Base-by-base conservation (phyloP, 768 basidiomycete species). In the Lactifluus pinguis region DNA sequence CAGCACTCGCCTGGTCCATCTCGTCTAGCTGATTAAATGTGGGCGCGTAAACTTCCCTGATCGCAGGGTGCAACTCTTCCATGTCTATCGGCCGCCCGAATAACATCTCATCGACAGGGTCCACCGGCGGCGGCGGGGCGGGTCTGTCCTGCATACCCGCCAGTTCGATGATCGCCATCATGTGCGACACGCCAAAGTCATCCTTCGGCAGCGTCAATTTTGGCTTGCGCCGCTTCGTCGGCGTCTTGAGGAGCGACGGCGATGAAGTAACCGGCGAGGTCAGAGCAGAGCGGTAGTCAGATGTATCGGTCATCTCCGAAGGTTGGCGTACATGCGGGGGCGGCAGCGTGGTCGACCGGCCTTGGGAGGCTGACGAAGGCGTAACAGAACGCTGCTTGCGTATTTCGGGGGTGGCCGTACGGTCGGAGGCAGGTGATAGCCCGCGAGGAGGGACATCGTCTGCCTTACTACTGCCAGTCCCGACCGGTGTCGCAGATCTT, bases 81-180 rank as follows among this genome's bases (percentile, higher is more conserved):
- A 83, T 60, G 64, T 89, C 81, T 45, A 89, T 57, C 14, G 78
- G 78, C 45, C 77, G 72, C 3, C 90, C 90, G 69, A 92, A 92
- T 55, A 92, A 65, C 70, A 88, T 67, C 63, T 84, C 86, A 54
- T 89, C 88, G 21, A 87, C 82, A n/a, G 82, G 79, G 61, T 89
- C 79, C 62, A 83, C 65, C 19, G 76, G 76, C 19, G 70, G 65
- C n/a, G 76, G 73, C 4, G 67, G 53, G 42, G 73, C 72, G 45
- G 72, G 68, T 53, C 69, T 70, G 59, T 72, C 76, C 36, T 70
- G 67, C 55, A 75, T 68, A 44, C 71, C 69, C 29, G 83, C 84
- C 41, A 80, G 79, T 71, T 93, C 87, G 57, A 97, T 92, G 47
- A 95, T 78, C 29, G 90, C 86, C 80, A 97, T 80, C 90, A 97